These are phyloP conservation scores for Trametes maxima DNA, from an alignment of 768 basidiomycete genomes.

Conservation along the genomic window DNA sequence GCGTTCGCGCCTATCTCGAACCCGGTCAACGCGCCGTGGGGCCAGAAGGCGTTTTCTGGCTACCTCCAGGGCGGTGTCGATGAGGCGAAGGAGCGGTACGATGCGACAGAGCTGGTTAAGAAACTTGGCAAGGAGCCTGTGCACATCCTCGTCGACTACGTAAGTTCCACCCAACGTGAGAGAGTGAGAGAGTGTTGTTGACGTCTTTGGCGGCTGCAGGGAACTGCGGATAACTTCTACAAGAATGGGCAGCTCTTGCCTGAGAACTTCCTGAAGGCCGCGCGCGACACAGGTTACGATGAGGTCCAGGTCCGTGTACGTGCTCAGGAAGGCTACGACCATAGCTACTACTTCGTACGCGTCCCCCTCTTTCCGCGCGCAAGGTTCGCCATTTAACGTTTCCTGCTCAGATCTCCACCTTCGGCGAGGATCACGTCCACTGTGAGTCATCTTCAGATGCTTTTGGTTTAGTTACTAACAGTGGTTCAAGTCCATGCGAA, in stretches of 20 bases:
- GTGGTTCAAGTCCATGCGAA: conserved; percentile 75
- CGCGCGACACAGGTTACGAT: conserved; percentile 70
- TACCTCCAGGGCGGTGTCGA: conserved; percentile 78
- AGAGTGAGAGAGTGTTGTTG: background rate
- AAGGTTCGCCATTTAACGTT: background rate
- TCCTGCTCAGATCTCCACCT: conserved; percentile 75
- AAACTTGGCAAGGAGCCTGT: conserved; percentile 58
- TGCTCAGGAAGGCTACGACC: conserved; percentile 83
- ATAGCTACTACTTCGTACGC: conserved; percentile 85
- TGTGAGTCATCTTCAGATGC: conserved; percentile 52
- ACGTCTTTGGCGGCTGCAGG: conserved; percentile 43
- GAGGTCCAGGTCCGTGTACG: conserved; percentile 78
- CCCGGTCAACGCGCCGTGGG: conserved; percentile 88
- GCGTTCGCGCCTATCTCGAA: conserved; percentile 89
- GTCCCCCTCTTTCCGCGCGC: background rate
- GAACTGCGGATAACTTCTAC: conserved; percentile 81
- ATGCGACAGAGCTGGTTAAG: conserved; percentile 82
- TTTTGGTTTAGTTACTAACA: conserved; percentile 21
- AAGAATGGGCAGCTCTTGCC: conserved; percentile 87
- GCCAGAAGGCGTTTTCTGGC: conserved; percentile 85
- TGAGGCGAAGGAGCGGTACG: conserved; percentile 75
- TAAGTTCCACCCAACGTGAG: conserved; percentile 37
- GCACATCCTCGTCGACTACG: conserved; percentile 86
- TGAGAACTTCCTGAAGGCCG: conserved; percentile 82
- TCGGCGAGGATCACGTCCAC: conserved; percentile 85